Evolutionary conservation across 2,329 filamentous ascomycete genomes (phyloP).

Genomic region (Xylariaceae sp.): DNA sequence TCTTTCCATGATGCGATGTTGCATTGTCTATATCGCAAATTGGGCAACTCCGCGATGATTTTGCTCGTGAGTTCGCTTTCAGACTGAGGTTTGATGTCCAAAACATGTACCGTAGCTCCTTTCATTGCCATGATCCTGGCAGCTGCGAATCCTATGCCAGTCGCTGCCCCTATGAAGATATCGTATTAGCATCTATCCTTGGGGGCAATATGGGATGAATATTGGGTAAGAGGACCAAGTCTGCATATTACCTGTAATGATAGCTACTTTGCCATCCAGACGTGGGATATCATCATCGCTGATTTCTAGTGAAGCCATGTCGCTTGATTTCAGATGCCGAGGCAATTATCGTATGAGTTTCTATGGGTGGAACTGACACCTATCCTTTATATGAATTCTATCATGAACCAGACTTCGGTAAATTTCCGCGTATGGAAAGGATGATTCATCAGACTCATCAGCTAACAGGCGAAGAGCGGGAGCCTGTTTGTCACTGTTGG

Average conservation of each 20-base stretch:
- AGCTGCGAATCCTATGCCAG: constrained; percentile 35
- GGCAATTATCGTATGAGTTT: too few relatives aligned
- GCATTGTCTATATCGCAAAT: constrained; percentile 24
- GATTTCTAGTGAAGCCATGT: constrained; percentile 21
- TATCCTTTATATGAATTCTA: too few relatives aligned
- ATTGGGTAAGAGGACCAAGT: not conserved
- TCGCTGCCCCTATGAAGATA: constrained; percentile 23
- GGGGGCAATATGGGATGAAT: not conserved
- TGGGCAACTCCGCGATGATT: constrained; percentile 4
- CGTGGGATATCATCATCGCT: constrained; percentile 21
- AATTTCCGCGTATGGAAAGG: too few relatives aligned
- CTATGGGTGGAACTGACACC: too few relatives aligned
- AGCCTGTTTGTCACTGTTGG: too few relatives aligned
- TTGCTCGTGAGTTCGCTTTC: constrained; percentile 4
- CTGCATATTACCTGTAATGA: constrained; percentile 13
- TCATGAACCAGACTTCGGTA: too few relatives aligned
- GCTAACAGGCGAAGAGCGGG: too few relatives aligned
- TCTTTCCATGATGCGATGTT: constrained; percentile 29
- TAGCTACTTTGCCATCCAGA: constrained; percentile 10
- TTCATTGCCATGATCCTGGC: constrained; percentile 28
- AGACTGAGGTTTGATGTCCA: constrained; percentile 21
- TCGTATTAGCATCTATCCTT: not conserved
- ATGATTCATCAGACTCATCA: too few relatives aligned
- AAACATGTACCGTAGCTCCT: constrained; percentile 29
- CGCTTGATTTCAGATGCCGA: not conserved